Base-by-base conservation (phyloP, 495 filamentous ascomycete genomes). In the Elaphomyces granulatus region DNA sequence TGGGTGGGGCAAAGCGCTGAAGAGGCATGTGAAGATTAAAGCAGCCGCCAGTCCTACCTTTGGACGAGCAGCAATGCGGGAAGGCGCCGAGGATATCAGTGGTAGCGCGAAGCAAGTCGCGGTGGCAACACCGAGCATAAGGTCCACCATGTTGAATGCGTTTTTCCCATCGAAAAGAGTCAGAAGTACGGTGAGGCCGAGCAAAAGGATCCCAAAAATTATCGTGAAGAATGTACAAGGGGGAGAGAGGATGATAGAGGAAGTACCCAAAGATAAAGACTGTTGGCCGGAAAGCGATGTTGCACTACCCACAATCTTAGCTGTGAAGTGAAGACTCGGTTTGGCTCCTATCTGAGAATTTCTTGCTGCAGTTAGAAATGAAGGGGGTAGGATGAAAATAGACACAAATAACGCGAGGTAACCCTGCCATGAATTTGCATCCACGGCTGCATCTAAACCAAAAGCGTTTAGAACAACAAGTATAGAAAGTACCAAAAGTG, bases 381-480 rank as follows among this genome's bases (percentile, higher is more conserved):
- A 63, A 8, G 61, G 60, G 9, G 58, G 60, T 21, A 69, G 36
- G 17, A 60, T 49, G 34, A 72, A 62, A 3, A 67, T 43, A 0
- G 68, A 69, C 4, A 59, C 26, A 6, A 58, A 42, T 26, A 76
- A 52, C 3, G 64, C 58, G 2, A 60, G 20, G 44, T 76, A 74
- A 9, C 72, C 71, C 14, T 64, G 31, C 8, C 60, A 20, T 1
- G 61, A 55, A 8, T 55, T 46, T 9, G 47, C 37, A 34, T 58
- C 55, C 59, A 54, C 56, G 2, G 53, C 32, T 20, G 54, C 36
- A 37, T 62, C 60, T 45, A 60, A 43, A 3, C 63, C 60, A 8
- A 59, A 38, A 9, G 52, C 53, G 45, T 57, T 58, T 39, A 59
- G 37, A 10, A 59, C 8, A 9, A 56, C 36, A 8, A 49, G 50